phyloP scores from a whole-genome alignment of 1,284 basidiomycete genomes.

The Marasmius oreades region DNA sequence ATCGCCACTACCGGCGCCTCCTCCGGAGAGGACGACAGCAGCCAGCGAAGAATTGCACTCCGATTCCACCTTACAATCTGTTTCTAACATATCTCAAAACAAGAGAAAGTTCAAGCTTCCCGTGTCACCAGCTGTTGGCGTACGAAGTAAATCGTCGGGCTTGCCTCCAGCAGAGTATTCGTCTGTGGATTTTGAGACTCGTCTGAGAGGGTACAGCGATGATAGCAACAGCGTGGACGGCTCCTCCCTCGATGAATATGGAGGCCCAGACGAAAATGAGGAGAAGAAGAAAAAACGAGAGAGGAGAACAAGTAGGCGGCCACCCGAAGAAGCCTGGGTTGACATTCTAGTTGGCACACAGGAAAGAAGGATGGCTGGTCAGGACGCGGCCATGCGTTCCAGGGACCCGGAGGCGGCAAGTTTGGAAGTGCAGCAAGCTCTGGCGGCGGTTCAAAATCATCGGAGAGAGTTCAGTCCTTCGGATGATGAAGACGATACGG shows the following conservation, averaged over 20 bases:
- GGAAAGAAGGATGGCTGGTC: conserved; percentile 52
- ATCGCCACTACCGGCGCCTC: too few relatives aligned
- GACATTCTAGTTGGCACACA: conserved; percentile 79
- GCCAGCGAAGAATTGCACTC: conserved; percentile 32
- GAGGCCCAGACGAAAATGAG: conserved; percentile 19
- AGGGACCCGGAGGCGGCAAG: conserved; percentile 71
- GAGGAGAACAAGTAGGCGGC: conserved; percentile 29
- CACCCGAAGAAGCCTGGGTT: conserved; percentile 69
- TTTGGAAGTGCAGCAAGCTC: conserved; percentile 65
- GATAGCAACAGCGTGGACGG: conserved; percentile 42
- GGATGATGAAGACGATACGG: conserved; percentile 24
- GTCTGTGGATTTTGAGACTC: conserved; percentile 70
- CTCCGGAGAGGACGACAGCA: background rate
- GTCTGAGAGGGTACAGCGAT: conserved; percentile 63
- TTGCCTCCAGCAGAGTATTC: conserved; percentile 60
- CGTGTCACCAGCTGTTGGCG: conserved; percentile 1
- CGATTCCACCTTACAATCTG: conserved; percentile 24
- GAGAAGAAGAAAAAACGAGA: conserved; percentile 16
- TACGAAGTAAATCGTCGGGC: background rate
- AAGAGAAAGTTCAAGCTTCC: conserved; percentile 7
- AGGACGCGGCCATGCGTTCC: conserved; percentile 43
- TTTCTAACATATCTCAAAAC: background rate
- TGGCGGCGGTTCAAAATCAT: conserved; percentile 58
- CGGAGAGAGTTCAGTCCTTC: conserved; percentile 41
- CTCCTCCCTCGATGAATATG: conserved; percentile 3